Conservation (phyloP, 495 filamentous ascomycete species). For the Penicillium tannophilum region DNA sequence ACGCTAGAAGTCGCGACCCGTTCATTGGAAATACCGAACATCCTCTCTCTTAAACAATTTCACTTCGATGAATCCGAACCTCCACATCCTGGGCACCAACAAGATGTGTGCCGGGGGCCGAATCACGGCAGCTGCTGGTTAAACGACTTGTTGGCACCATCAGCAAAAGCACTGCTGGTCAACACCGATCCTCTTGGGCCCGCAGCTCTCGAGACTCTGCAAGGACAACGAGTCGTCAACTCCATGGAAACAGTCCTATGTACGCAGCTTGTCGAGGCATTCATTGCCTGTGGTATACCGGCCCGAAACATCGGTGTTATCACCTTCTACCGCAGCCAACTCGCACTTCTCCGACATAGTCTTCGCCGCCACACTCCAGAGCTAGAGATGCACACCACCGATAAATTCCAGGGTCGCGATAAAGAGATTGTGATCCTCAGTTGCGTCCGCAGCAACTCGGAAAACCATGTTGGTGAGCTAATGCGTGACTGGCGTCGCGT, state of each 20-base stretch:
- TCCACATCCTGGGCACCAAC: constrained; percentile 23
- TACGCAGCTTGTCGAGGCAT: constrained; percentile 73
- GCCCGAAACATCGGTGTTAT: constrained; percentile 88
- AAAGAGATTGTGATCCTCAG: constrained; percentile 87
- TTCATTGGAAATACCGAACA: constrained; percentile 59
- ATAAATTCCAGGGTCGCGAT: constrained; percentile 94
- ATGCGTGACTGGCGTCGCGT: constrained; percentile 90
- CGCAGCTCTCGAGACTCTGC: constrained; percentile 64
- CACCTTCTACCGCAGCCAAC: constrained; percentile 95
- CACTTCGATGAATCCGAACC: constrained; percentile 45
- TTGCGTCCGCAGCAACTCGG: constrained; percentile 83
- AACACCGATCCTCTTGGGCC: constrained; percentile 80
- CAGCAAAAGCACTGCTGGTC: constrained; percentile 74
- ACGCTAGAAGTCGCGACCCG: constrained; percentile 70
- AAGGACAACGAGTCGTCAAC: constrained; percentile 86
- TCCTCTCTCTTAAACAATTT: constrained; percentile 57
- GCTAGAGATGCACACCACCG: constrained; percentile 94
- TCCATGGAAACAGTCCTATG: constrained; percentile 73
- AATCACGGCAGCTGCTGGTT: constrained; percentile 71
- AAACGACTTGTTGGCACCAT: constrained; percentile 69
- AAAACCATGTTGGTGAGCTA: constrained; percentile 79
- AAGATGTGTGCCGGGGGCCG: constrained; percentile 54
- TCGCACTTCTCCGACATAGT: constrained; percentile 61
- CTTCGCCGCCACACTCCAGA: constrained; percentile 52
- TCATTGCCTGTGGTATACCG: constrained; percentile 73